Base-by-base conservation (phyloP, 2,329 filamentous ascomycete genomes). In the Cladorrhinum sp. region DNA sequence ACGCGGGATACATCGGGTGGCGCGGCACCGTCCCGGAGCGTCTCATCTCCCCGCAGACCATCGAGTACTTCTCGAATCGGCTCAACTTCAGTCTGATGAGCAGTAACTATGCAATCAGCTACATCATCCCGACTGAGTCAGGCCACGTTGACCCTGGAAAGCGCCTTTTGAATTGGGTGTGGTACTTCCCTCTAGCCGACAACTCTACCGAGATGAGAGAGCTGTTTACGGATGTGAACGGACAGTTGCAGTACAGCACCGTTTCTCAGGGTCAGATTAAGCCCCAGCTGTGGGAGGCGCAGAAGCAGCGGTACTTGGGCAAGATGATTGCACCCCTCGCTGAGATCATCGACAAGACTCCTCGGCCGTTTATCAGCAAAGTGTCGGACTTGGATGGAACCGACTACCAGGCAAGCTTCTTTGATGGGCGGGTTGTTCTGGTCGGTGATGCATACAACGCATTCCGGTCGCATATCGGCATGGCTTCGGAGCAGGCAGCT, bases 401-500 rank as follows among this genome's bases (percentile, higher is more conserved):
- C 24, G 68, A 70, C 0, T 61, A 70, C 12, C n/a, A n/a, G n/a
- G 74, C 76, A 24, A 70, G 69, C 48, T 79, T 78, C 59, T 69
- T 74, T 24, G 68, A 72, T 30, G 77, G 77, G 1, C 76, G 73
- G 23, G 70, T 80, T 2, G 56, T 80, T 16, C 64, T 81, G 7
- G 73, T 80, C 1, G 79, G 78, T 0, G 79, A 81, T 67, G 76
- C 79, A 0, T 65, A 80, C 18, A 74, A 77, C 0, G 74, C 76
- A 1, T 77, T 80, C 33, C 67, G 79, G 42, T 78, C 79, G 2
- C 78, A 81, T 61, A 74, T 76, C 1, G 79, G 73, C 1, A 73
- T 74, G 23, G 78, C 76, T 12, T 79, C 79, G 1, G 75, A 76
- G n/a, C 78, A 81, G 64, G 77, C 77, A 4, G 78, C 77, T 1